These are phyloP conservation scores for Phoenix dactylifera DNA, from an alignment of 176 grass and related monocot species.

Conservation along the genomic window DNA sequence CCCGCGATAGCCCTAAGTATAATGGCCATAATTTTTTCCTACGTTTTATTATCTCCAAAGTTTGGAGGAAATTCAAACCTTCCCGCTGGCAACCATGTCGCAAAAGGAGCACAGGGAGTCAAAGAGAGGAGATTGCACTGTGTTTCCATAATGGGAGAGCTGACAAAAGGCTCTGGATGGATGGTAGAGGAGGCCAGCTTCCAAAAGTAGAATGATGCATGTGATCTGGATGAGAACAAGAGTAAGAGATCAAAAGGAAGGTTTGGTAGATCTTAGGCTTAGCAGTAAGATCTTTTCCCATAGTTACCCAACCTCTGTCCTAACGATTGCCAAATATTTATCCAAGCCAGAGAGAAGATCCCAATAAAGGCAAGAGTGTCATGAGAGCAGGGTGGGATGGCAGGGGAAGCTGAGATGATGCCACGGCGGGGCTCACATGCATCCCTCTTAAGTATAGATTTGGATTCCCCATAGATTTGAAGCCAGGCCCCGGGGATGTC, in stretches of 20 bases:
- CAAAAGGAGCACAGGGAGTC: background rate
- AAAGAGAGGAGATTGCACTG: constrained; percentile 20
- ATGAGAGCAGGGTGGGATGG: constrained; percentile 5
- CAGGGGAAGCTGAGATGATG: constrained; percentile 1
- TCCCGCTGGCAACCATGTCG: too few relatives aligned
- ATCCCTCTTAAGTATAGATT: constrained; percentile 29
- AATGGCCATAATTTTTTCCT: background rate
- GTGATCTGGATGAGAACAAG: constrained; percentile 26
- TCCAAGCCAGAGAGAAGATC: too few relatives aligned
- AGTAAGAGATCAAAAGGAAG: constrained; percentile 5
- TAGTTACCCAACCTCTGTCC: too few relatives aligned
- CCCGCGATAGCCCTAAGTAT: too few relatives aligned
- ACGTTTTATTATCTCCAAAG: too few relatives aligned
- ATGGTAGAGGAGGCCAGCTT: too few relatives aligned
- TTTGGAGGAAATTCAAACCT: too few relatives aligned
- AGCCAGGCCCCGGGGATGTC: constrained; percentile 23
- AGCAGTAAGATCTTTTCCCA: constrained; percentile 12
- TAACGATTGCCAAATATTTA: too few relatives aligned
- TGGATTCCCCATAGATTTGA: constrained; percentile 29
- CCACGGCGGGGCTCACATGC: constrained; percentile 29
- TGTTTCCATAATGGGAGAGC: too few relatives aligned
- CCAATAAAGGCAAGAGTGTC: background rate
- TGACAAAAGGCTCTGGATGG: too few relatives aligned
- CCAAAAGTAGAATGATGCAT: too few relatives aligned
- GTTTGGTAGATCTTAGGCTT: background rate